phyloP scores from a whole-genome alignment of 2,329 filamentous ascomycete species.

The Tolypocladium sp. region DNA sequence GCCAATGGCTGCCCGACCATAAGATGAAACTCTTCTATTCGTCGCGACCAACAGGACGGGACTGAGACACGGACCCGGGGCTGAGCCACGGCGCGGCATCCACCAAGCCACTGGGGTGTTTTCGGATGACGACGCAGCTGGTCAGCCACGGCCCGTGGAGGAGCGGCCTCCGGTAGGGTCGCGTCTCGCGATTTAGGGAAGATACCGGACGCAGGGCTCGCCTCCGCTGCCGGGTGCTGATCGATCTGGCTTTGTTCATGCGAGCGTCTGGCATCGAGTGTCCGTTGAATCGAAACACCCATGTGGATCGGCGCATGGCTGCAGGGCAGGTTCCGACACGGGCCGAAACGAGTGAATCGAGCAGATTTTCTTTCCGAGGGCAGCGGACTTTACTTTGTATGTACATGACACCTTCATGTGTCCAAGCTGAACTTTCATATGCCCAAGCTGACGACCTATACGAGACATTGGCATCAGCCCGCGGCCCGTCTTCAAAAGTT shows the following conservation, averaged over 20 bases:
- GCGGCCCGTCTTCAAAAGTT: not conserved
- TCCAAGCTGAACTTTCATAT: not conserved
- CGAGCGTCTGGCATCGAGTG: not conserved
- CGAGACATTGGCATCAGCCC: not conserved
- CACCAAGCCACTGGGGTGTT: not conserved
- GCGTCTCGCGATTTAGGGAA: too few species aligned
- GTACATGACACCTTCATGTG: not conserved
- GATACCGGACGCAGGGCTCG: too few species aligned
- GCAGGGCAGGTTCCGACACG: not conserved
- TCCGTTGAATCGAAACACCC: not conserved
- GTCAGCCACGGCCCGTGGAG: too few species aligned
- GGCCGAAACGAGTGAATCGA: not conserved
- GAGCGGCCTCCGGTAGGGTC: too few species aligned
- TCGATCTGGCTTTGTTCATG: not conserved
- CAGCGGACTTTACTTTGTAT: not conserved
- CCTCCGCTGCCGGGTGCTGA: not conserved
- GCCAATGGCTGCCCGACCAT: not conserved
- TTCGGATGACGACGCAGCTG: not conserved
- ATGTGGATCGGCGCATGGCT: not conserved
- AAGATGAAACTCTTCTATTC: not conserved
- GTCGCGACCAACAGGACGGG: not conserved
- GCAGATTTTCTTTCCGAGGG: not conserved
- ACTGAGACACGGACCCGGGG: not conserved
- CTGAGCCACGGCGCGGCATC: not conserved
- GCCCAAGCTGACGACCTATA: not conserved